Conservation (phyloP, 352 stramenopile species). For the Pseudoperonospora humuli region DNA sequence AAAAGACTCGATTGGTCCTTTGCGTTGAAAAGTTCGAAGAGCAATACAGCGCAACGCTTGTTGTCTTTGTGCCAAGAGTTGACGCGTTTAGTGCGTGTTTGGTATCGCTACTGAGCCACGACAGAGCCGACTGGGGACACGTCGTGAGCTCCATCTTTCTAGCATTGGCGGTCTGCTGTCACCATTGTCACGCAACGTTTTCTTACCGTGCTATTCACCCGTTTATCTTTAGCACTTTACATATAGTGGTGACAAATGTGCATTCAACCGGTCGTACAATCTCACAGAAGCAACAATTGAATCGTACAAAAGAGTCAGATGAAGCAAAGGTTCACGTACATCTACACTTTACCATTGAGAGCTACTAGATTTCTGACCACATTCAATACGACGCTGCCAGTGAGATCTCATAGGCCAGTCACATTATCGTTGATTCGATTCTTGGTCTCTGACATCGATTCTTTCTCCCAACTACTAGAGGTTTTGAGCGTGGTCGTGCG, state of each 20-base stretch:
- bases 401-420: too few species aligned
- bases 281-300: not conserved
- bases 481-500: not conserved
- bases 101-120: slow-evolving; percentile 65
- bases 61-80: slow-evolving; percentile 38
- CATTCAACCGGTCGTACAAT: not conserved
- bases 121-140: slow-evolving; percentile 59
- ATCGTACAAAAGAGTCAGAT: not conserved
- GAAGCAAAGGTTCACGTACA: not conserved
- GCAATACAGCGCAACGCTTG: too few species aligned
- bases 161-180: slow-evolving; percentile 31
- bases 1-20: too few species aligned
- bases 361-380: too few species aligned
- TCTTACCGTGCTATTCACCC: too few species aligned
- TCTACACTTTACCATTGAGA: too few species aligned
- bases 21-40: too few species aligned
- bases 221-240: too few species aligned
- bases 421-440: too few species aligned
- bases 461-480: not conserved
- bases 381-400: too few species aligned
- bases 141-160: slow-evolving; percentile 70
- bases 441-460: not conserved
- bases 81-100: slow-evolving; percentile 61
- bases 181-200: slow-evolving; percentile 8
- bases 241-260: too few species aligned